Conservation (phyloP, 148 eudicot genomes). For the Fagopyrum homotropicum region DNA sequence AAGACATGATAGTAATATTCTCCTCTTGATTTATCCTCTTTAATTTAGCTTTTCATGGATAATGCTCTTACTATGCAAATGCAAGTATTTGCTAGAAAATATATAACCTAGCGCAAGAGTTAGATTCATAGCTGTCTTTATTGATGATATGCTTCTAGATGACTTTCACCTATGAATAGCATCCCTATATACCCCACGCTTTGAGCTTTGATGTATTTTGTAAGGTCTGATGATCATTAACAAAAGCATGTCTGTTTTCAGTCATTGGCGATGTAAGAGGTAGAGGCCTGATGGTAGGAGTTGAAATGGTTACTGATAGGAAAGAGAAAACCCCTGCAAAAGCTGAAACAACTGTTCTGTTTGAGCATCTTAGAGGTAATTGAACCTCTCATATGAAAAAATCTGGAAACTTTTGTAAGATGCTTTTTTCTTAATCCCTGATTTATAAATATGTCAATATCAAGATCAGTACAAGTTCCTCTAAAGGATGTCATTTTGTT, state of each 20-base stretch:
- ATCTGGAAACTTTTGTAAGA: background rate
- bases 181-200: no score
- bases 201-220: background rate
- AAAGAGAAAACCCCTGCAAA: constrained; percentile 86
- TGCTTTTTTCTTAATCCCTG: background rate
- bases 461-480: background rate
- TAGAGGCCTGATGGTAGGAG: constrained; percentile 90
- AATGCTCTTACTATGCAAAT: background rate
- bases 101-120: no score
- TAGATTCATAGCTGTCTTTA: background rate
- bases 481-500: background rate
- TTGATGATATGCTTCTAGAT: background rate
- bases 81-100: background rate
- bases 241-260: constrained; percentile 17
- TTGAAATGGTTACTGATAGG: constrained; percentile 89
- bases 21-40: background rate
- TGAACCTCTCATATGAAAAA: background rate
- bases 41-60: background rate
- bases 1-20: constrained; percentile 66
- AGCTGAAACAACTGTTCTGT: constrained; percentile 73
- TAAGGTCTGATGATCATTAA: background rate
- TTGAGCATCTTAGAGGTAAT: constrained; percentile 86
- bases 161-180: no score
- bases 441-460: background rate
- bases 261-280: constrained; percentile 98